Evolutionary conservation across 306 rosid species (phyloP).

Genomic region (Fragaria ananassa): DNA sequence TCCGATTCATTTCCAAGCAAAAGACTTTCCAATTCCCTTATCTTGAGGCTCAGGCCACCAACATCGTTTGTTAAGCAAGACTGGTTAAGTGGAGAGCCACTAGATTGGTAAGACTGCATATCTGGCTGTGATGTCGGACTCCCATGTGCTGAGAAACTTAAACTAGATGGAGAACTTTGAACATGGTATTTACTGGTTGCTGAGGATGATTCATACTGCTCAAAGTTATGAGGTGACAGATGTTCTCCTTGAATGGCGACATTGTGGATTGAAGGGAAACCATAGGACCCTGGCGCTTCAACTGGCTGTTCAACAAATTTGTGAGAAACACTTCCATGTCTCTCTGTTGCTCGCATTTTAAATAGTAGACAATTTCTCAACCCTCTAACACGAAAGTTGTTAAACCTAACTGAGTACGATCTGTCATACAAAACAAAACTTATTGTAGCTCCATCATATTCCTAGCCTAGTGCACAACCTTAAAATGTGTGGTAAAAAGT

Average conservation of each 20-base stretch:
- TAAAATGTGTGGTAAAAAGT: background rate
- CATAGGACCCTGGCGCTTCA: slow-evolving; percentile 46
- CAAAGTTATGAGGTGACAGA: slow-evolving; percentile 36
- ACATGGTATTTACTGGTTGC: slow-evolving; percentile 44
- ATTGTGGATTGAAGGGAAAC: slow-evolving; percentile 35
- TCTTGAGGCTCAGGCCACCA: slow-evolving; percentile 68
- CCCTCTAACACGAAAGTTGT: slow-evolving; percentile 13
- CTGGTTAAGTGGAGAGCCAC: slow-evolving; percentile 49
- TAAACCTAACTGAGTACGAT: slow-evolving; percentile 20
- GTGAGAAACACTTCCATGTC: slow-evolving; percentile 37
- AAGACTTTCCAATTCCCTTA: slow-evolving; percentile 71
- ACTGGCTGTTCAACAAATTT: slow-evolving; percentile 38
- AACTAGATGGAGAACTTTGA: slow-evolving; percentile 64
- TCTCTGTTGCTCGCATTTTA: slow-evolving; percentile 51
- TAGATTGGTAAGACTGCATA: slow-evolving; percentile 34
- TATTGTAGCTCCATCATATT: slow-evolving; percentile 10
- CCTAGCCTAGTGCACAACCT: slow-evolving; percentile 16
- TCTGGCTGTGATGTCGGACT: slow-evolving; percentile 60
- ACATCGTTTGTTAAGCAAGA: slow-evolving; percentile 51
- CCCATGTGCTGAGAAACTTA: slow-evolving; percentile 49
- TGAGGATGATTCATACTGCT: slow-evolving; percentile 56
- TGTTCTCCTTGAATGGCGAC: slow-evolving; percentile 39
- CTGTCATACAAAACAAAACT: slow-evolving; percentile 8
- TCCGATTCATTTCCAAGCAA: slow-evolving; percentile 78
- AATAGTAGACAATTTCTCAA: slow-evolving; percentile 14